phyloP scores from a whole-genome alignment of 176 grass and related monocot species.

The Pontederia paniculata region DNA sequence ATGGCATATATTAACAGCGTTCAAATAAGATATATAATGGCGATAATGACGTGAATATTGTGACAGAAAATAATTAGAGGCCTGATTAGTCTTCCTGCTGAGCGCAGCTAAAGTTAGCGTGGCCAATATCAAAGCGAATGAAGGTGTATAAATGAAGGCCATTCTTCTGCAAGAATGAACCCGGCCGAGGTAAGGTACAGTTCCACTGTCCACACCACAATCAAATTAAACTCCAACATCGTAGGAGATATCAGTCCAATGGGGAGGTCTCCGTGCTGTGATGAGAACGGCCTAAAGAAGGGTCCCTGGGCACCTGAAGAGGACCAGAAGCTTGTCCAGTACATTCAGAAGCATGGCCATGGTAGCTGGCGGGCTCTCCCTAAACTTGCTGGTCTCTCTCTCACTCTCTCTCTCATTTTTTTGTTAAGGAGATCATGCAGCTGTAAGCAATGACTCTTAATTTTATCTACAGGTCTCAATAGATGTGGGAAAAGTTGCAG shows the following conservation, averaged over 20 bases:
- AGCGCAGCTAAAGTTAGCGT: too few species aligned
- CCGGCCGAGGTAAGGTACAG: too few species aligned
- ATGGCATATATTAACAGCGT: too few species aligned
- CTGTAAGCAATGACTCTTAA: background rate
- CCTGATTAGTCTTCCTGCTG: too few species aligned
- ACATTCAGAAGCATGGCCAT: constrained; percentile 78
- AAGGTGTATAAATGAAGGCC: too few species aligned
- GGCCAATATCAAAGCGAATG: too few species aligned
- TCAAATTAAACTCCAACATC: too few species aligned
- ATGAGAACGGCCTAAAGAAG: constrained; percentile 90
- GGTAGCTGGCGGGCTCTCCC: constrained; percentile 91
- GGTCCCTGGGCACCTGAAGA: constrained; percentile 91
- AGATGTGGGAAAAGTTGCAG: constrained; percentile 98
- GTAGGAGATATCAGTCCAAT: constrained; percentile 20
- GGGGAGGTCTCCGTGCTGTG: constrained; percentile 76
- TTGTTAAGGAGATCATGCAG: background rate
- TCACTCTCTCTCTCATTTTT: background rate
- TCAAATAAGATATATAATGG: too few species aligned
- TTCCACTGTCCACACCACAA: too few species aligned
- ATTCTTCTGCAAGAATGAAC: too few species aligned
- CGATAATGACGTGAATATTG: too few species aligned
- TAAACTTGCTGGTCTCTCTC: constrained; percentile 59
- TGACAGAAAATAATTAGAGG: too few species aligned
- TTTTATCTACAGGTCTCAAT: constrained; percentile 50
- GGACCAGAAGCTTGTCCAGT: constrained; percentile 56